These are phyloP conservation scores for sweet orange (Citrus sinensis) DNA, from an alignment of 345 rosid genomes.

Conservation along the genomic window DNA sequence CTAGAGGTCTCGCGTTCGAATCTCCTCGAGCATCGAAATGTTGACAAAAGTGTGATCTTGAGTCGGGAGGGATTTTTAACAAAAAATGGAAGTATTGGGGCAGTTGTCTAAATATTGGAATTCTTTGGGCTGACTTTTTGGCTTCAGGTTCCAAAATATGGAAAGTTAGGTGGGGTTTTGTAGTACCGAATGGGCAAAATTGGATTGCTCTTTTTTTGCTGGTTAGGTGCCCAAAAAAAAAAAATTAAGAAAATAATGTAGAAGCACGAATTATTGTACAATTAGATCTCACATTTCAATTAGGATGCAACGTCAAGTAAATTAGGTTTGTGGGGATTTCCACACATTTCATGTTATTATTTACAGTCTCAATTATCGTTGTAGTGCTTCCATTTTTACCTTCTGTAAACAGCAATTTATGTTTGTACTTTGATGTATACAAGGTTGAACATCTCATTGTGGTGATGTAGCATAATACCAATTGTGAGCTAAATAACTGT, in stretches of 20 bases:
- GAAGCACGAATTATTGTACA: not conserved
- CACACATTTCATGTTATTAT: not conserved
- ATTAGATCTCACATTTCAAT: conserved; percentile 8
- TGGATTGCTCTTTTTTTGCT: not conserved
- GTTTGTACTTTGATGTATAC: too few species aligned
- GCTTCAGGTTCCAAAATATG: not conserved
- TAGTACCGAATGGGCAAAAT: not conserved
- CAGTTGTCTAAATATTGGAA: conserved; percentile 36
- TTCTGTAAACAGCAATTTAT: too few species aligned
- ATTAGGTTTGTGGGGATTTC: not conserved
- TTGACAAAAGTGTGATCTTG: not conserved
- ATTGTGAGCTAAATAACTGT: too few species aligned
- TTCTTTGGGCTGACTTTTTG: conserved; percentile 22
- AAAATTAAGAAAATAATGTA: too few species aligned
- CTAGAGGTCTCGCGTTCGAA: not conserved
- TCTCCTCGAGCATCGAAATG: not conserved
- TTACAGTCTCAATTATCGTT: not conserved
- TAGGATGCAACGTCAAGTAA: conserved; percentile 3
- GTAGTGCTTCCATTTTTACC: not conserved
- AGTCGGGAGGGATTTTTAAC: too few species aligned
- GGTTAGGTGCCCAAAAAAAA: not conserved
- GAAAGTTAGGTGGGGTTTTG: not conserved
- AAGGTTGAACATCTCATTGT: too few species aligned
- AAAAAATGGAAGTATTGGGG: not conserved
- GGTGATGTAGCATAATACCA: too few species aligned